phyloP scores from a whole-genome alignment of 2,329 filamentous ascomycete genomes.

The Penicillium sclerotigenum region DNA sequence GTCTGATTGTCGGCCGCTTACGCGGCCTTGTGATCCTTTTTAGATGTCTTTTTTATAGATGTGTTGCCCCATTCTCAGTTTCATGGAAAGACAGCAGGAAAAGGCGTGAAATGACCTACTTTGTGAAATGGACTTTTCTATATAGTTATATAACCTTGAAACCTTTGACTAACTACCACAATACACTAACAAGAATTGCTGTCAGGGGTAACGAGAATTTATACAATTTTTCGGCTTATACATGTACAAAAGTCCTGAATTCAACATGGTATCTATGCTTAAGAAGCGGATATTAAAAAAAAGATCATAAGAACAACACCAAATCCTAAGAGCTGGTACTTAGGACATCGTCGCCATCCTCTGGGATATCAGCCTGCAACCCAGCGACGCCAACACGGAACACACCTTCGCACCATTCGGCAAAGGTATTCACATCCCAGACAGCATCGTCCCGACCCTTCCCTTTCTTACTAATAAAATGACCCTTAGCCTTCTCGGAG shows the following conservation, averaged over 20 bases:
- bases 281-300: constrained; percentile 6
- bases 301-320: background rate
- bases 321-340: constrained; percentile 17
- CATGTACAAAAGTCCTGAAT: constrained; percentile 10
- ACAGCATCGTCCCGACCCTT: constrained; percentile 60
- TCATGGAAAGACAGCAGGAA: too few species aligned
- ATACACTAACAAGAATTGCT: background rate
- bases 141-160: too few species aligned
- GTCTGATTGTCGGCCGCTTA: background rate
- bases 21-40: too few species aligned
- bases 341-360: constrained; percentile 29
- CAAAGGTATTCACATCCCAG: constrained; percentile 64
- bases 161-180: too few species aligned
- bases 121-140: too few species aligned
- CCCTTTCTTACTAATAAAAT: constrained; percentile 48
- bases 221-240: background rate
- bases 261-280: constrained; percentile 20
- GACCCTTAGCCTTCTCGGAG: constrained; percentile 40
- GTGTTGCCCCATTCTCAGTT: too few species aligned
- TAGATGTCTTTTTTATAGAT: too few species aligned
- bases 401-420: constrained; percentile 58
- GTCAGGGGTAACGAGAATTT: background rate
- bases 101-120: too few species aligned
- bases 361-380: constrained; percentile 28
- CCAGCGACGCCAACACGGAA: constrained; percentile 54